phyloP scores from a whole-genome alignment of 2,329 filamentous ascomycete species.

The Sarocladiaceae sp. region DNA sequence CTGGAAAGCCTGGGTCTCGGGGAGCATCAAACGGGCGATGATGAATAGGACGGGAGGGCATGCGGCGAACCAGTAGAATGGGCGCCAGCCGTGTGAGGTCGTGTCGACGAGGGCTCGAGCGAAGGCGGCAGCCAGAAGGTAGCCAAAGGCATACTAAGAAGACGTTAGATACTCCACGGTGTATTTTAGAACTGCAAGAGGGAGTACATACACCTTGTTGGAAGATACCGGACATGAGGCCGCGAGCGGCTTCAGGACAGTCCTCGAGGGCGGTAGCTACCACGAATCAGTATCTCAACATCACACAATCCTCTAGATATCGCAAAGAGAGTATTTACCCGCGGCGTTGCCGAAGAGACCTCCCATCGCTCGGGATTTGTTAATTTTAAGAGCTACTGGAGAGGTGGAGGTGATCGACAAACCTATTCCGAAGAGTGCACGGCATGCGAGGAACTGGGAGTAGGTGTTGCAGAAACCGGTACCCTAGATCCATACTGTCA shows the following conservation, averaged over 20 bases:
- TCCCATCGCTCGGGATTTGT: slow-evolving; percentile 56
- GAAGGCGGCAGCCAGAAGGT: slow-evolving; percentile 55
- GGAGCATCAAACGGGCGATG: slow-evolving; percentile 66
- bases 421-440: slow-evolving; percentile 64
- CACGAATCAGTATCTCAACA: neutral
- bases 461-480: slow-evolving; percentile 67
- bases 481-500: slow-evolving; percentile 18
- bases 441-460: slow-evolving; percentile 64
- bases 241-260: slow-evolving; percentile 59
- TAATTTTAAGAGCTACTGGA: neutral
- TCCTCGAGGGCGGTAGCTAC: slow-evolving; percentile 70
- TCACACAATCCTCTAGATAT: neutral
- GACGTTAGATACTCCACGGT: neutral
- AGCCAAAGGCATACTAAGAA: slow-evolving; percentile 53
- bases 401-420: neutral
- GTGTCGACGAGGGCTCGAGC: slow-evolving; percentile 65
- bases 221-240: slow-evolving; percentile 68
- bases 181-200: neutral
- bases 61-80: slow-evolving; percentile 85
- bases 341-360: slow-evolving; percentile 74
- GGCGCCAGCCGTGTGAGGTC: slow-evolving; percentile 73
- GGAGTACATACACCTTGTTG: slow-evolving; percentile 54
- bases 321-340: neutral
- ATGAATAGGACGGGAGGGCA: slow-evolving; percentile 77
- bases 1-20: slow-evolving; percentile 69